phyloP scores from a whole-genome alignment of 345 rosid genomes.

The Balakata baccata region DNA sequence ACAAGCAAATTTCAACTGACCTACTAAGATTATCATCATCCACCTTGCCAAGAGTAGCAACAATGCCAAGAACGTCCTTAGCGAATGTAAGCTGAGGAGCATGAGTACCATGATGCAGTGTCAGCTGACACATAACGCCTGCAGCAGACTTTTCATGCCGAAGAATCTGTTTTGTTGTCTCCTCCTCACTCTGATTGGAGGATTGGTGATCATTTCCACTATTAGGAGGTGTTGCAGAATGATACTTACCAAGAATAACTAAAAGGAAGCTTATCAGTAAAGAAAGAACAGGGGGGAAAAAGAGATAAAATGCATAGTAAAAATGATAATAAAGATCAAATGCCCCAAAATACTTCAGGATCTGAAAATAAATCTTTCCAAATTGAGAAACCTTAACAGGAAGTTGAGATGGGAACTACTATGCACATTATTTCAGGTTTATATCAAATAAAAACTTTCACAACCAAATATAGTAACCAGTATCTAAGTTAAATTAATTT shows the following conservation, averaged over 20 bases:
- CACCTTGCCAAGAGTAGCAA: constrained; percentile 78
- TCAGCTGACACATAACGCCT: constrained; percentile 56
- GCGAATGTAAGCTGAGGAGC: constrained; percentile 40
- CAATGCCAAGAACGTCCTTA: constrained; percentile 67
- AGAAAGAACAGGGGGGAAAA: not conserved
- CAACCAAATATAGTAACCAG: not conserved
- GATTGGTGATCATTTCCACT: constrained; percentile 29
- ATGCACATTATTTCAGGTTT: not conserved
- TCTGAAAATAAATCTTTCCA: not conserved
- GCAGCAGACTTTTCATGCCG: constrained; percentile 66
- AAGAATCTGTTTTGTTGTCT: constrained; percentile 53
- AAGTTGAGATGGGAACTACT: not conserved
- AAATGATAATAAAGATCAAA: not conserved
- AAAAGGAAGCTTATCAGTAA: constrained; percentile 22
- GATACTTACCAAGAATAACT: constrained; percentile 64
- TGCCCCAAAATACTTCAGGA: not conserved
- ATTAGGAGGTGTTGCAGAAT: constrained; percentile 32
- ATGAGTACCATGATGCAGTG: constrained; percentile 37
- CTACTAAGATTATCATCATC: constrained; percentile 73
- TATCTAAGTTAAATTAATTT: not conserved
- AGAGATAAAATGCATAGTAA: constrained; percentile 5
- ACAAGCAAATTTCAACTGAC: constrained; percentile 39
- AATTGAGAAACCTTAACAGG: not conserved
- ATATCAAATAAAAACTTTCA: not conserved
- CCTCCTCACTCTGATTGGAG: constrained; percentile 51